Evolutionary conservation across 345 rosid species (phyloP).

Genomic region (Corymbia maculata): DNA sequence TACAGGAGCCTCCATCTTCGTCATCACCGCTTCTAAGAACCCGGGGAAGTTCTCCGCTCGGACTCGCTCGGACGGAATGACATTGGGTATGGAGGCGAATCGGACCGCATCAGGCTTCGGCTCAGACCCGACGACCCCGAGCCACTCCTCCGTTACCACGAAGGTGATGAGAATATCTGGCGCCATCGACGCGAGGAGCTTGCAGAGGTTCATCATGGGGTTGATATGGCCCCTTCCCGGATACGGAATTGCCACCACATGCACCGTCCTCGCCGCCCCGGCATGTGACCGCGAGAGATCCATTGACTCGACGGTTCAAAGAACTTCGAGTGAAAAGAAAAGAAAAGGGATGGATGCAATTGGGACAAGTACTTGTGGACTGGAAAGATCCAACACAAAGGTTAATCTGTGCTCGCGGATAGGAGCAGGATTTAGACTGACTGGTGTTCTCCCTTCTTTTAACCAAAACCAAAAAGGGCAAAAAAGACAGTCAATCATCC

Average conservation of each 20-base stretch:
- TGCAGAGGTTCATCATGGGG: background rate
- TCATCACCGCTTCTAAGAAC: conserved; percentile 4
- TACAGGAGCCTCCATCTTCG: conserved; percentile 9
- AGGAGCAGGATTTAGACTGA: background rate
- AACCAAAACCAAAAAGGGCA: background rate
- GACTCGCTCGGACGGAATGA: conserved; percentile 7
- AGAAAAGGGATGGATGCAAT: background rate
- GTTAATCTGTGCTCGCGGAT: background rate
- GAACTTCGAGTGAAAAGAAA: background rate
- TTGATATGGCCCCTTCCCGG: background rate
- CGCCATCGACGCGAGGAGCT: background rate
- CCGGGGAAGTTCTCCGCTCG: background rate
- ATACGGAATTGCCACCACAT: background rate
- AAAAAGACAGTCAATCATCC: background rate
- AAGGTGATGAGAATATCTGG: background rate
- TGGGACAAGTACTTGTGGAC: background rate
- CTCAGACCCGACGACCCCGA: background rate
- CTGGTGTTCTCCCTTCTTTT: background rate
- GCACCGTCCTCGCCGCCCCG: background rate
- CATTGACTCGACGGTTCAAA: background rate
- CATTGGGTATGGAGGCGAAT: conserved; percentile 8
- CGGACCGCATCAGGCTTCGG: background rate
- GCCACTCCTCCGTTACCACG: background rate
- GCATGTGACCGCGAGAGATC: background rate
- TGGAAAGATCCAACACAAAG: background rate